These are phyloP conservation scores for Citrullus mucosospermus DNA, from an alignment of 306 rosid genomes.

Conservation along the genomic window DNA sequence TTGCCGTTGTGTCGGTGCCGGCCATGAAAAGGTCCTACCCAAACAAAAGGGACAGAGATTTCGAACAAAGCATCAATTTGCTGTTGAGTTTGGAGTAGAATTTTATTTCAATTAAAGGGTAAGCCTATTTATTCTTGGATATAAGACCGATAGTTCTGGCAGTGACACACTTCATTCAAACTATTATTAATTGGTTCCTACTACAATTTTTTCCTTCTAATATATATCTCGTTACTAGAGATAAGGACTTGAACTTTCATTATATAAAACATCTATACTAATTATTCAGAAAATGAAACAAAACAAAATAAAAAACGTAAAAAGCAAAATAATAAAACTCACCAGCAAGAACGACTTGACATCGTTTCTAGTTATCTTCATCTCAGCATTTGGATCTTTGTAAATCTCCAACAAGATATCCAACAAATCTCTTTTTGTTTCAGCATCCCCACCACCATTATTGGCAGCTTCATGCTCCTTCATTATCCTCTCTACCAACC, in stretches of 20 bases:
- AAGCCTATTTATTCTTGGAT: no score
- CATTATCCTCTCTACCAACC: slow-evolving; percentile 35
- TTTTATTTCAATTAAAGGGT: no score
- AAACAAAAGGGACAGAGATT: neutral
- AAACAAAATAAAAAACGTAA: neutral
- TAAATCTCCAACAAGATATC: slow-evolving; percentile 38
- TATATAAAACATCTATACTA: no score
- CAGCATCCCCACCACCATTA: neutral
- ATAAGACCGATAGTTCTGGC: no score
- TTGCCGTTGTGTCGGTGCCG: slow-evolving; percentile 35
- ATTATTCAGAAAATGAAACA: no score
- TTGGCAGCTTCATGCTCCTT: slow-evolving; percentile 27
- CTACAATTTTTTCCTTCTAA: no score
- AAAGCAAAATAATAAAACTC: slow-evolving; percentile 1
- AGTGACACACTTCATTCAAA: neutral
- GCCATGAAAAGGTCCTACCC: slow-evolving; percentile 40
- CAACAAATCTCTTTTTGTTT: slow-evolving; percentile 26
- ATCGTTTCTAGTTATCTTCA: slow-evolving; percentile 34
- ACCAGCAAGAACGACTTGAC: slow-evolving; percentile 53
- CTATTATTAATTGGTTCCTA: no score
- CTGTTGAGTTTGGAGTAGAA: no score
- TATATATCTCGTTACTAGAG: no score
- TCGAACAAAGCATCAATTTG: no score
- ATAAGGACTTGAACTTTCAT: no score
- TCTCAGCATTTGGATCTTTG: slow-evolving; percentile 35